Base-by-base conservation (phyloP, 2,329 filamentous ascomycete genomes). In the Mycosphaerella sp. region DNA sequence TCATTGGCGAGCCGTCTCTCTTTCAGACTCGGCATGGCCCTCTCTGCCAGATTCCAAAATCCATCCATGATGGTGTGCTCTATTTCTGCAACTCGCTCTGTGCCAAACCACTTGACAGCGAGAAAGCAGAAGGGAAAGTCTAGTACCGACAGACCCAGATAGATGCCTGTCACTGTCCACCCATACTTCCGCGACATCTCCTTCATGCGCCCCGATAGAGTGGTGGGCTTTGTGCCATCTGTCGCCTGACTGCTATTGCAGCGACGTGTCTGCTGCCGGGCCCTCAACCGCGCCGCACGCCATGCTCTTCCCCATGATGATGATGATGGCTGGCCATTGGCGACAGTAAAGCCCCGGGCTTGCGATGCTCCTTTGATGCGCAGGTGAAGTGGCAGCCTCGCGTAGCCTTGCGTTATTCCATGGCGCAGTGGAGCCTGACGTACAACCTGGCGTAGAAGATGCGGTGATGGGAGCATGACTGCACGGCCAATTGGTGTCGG, bases 91-190 rank as follows among this genome's bases (percentile, higher is more conserved):
- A 98, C 93, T 52, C 81, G 81, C 26, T 98, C 93, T 0, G 88
- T 87, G 12, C 93, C 93, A 1, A 95, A 79, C 49, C 84, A 75
- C 54, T 85, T 81, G 45, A 98, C 93, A 8, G 93, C 82, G 51
- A 95, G 73, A 74, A 95, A 98, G 74, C 92, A 97, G 69, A 97
- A 88, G 0, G 93, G 93, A 61, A 97, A 95, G 73, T 98, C 93
- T 48, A 95, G 74, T 38, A 87, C 86, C 41, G 87, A 91, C 51
- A 98, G 74, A 1, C 78, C 78, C 9, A 96, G 72, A 71, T 98
- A 98, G 11, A 98, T 88, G n/a, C 90, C 92, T 4, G 96, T 72
- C 1, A 91, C 91, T 3, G 87, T 81, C 89, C 91, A 97, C 40
- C 93, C 93, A 71, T 98, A 98, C 71, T 97, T 92, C 59, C 85